Evolutionary conservation across 2,329 filamentous ascomycete species (phyloP), one percentile per base, ranked within the genome.

Genomic region (Juglanconis sp.): DNA sequence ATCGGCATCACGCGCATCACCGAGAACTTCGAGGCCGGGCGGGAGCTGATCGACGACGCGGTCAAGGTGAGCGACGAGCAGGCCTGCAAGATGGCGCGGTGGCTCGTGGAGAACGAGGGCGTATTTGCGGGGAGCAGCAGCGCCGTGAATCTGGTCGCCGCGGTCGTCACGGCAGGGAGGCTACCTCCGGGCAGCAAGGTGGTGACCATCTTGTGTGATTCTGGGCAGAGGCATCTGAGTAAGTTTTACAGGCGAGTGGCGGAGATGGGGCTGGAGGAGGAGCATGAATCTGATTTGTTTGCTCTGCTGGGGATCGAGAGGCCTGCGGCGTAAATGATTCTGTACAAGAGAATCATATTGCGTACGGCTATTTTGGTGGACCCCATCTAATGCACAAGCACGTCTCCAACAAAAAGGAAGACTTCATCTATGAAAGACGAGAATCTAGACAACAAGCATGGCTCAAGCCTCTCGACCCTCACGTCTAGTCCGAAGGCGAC

Each of bases 1-100:
- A 91, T 99, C 65, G 95, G 95, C 1, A 90, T 98, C 73, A 99
- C 96, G 72, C 87, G 95, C 2, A 82, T 96, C n/a, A 99, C 95
- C 1, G 84, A 87, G 56, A 99, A 98, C 73, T 95, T 99, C 65
- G 91, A 96, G 71, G 88, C 87, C 34, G 95, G 94, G 0, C 82
- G 91, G 65, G 88, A 94, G 69, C 76, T 97, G 58, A 85, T 99
- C 56, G 92, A 97, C 72, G 92, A 97, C 75, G 94, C 95, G 3
- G 87, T 98, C 42, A 85, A 88, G 61, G 92, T 99, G 13, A 91
- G 86, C 3, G 96, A 99, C 73, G 85, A 87, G 53, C 93, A 99
- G 78, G 95, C 95, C 11, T 87, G 91, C 72, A 83, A 82, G 57
- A 99, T 99, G 95, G 95, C 94, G n/a, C 82, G 91, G 64, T 98